phyloP scores from a whole-genome alignment of 495 filamentous ascomycete genomes.

The Penicillium chermesinum region DNA sequence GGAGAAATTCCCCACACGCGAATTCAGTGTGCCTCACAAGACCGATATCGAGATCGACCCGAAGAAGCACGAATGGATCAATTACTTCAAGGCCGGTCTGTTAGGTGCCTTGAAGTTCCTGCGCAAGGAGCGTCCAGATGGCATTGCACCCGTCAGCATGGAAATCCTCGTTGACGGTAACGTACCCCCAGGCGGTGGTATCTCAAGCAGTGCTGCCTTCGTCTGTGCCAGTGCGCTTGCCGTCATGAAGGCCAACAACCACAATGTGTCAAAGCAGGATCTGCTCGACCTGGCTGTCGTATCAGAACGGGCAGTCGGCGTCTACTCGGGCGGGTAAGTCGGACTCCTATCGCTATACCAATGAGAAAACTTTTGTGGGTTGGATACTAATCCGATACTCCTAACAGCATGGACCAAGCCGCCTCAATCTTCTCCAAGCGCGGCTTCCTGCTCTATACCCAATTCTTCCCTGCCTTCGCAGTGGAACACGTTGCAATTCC shows the following conservation, averaged over 20 bases:
- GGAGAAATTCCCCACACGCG: constrained; percentile 66
- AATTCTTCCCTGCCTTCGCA: constrained; percentile 75
- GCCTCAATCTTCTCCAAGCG: constrained; percentile 87
- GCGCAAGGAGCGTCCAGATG: constrained; percentile 54
- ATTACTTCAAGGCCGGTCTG: constrained; percentile 94
- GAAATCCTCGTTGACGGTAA: constrained; percentile 85
- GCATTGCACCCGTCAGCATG: constrained; percentile 69
- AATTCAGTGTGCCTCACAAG: constrained; percentile 66
- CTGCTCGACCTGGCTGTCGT: constrained; percentile 88
- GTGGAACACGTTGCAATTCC: constrained; percentile 82
- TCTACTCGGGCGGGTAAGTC: constrained; percentile 87
- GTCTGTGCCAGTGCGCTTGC: constrained; percentile 87
- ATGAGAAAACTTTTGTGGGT: background rate
- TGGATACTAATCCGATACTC: background rate
- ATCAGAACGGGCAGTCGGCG: constrained; percentile 88
- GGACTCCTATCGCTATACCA: background rate
- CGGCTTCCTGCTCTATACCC: constrained; percentile 84
- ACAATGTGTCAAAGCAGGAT: constrained; percentile 80
- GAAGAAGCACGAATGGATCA: constrained; percentile 87
- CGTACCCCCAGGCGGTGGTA: constrained; percentile 84
- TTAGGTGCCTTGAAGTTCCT: constrained; percentile 75
- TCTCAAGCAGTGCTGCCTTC: constrained; percentile 92
- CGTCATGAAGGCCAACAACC: constrained; percentile 80
- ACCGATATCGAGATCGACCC: constrained; percentile 75
- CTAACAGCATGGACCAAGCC: constrained; percentile 81